phyloP scores from a whole-genome alignment of 1,284 basidiomycete genomes.

The Peniophora sp. region DNA sequence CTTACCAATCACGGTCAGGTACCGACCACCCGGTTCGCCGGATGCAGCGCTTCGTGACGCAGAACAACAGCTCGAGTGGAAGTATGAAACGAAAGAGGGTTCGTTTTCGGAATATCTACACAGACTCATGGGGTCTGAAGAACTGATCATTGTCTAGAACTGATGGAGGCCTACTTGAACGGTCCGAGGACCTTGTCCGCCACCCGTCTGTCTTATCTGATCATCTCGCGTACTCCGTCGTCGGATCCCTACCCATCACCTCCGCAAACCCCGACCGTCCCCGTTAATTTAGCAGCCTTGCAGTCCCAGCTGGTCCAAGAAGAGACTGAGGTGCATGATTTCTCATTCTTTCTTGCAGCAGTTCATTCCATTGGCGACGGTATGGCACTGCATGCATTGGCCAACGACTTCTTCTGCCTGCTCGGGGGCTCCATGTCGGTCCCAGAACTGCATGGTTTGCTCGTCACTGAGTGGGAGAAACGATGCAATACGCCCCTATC shows the following conservation, averaged over 20 bases:
- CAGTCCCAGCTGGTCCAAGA: slow-evolving; percentile 7
- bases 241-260: slow-evolving; percentile 22
- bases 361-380: slow-evolving; percentile 69
- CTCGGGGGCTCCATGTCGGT: slow-evolving; percentile 37
- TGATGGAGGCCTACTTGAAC: slow-evolving; percentile 65
- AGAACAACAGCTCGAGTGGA: slow-evolving; percentile 40
- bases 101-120: background rate
- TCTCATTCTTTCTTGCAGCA: slow-evolving; percentile 44
- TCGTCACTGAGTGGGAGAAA: slow-evolving; percentile 40
- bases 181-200: slow-evolving; percentile 67
- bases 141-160: slow-evolving; percentile 27
- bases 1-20: slow-evolving; percentile 27
- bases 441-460: slow-evolving; percentile 30
- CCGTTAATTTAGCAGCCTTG: slow-evolving; percentile 1
- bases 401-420: slow-evolving; percentile 64
- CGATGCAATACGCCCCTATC: slow-evolving; percentile 12
- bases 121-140: background rate
- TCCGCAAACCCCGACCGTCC: slow-evolving; percentile 24
- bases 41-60: slow-evolving; percentile 42
- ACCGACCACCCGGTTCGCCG: slow-evolving; percentile 34
- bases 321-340: slow-evolving; percentile 25
- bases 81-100: slow-evolving; percentile 47
- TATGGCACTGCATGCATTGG: slow-evolving; percentile 69
- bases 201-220: slow-evolving; percentile 60
- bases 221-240: slow-evolving; percentile 37